Conservation (phyloP, 257 asterid genomes). For the Penstemon eatonii region DNA sequence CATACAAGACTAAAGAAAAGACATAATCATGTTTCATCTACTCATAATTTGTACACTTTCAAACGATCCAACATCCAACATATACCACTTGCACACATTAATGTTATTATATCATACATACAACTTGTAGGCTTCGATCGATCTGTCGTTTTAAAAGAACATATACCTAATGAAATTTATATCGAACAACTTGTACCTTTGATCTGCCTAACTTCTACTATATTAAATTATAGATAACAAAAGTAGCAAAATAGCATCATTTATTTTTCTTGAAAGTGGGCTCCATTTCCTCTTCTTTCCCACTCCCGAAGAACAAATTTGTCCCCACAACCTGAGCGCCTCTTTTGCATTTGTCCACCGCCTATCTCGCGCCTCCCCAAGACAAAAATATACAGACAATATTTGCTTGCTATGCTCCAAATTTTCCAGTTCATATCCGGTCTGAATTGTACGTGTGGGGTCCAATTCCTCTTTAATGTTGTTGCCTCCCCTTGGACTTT, state of each 20-base stretch:
- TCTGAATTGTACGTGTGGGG: conserved; percentile 38
- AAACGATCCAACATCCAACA: neutral
- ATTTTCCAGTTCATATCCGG: conserved; percentile 40
- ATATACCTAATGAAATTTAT: conserved; percentile 12
- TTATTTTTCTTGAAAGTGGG: conserved; percentile 25
- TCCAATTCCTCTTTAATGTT: conserved; percentile 33
- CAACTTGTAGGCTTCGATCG: conserved; percentile 7
- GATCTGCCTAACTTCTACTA: conserved; percentile 25
- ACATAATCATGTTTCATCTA: conserved; percentile 20
- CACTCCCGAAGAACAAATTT: conserved; percentile 34
- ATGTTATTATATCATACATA: neutral
- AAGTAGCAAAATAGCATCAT: conserved; percentile 14
- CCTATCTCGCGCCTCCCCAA: conserved; percentile 20
- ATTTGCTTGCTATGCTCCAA: conserved; percentile 26
- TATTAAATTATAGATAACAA: neutral
- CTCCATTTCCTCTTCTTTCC: conserved; percentile 26
- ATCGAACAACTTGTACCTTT: conserved; percentile 19
- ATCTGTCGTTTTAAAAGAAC: neutral
- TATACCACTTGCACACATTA: neutral
- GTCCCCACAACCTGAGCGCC: conserved; percentile 54
- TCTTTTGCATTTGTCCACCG: conserved; percentile 34
- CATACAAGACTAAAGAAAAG: neutral
- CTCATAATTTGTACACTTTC: neutral
- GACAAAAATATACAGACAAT: neutral
- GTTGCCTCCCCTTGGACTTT: conserved; percentile 24